Evolutionary conservation across 768 basidiomycete genomes (phyloP).

Genomic region (Boletus subcaerulescens): DNA sequence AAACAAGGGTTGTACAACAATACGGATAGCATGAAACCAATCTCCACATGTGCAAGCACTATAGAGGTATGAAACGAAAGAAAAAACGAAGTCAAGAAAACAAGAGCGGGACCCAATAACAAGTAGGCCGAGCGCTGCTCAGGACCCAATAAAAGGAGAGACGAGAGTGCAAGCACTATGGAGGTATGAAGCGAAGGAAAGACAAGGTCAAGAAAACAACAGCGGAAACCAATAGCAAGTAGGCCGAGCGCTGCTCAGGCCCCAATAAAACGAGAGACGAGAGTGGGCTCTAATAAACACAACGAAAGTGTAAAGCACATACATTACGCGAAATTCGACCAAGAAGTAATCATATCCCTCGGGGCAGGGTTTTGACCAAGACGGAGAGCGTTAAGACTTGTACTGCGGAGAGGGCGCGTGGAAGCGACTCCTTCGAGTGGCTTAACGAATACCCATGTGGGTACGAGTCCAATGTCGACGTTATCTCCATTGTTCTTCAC

Average conservation of each 20-base stretch:
- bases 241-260: not conserved
- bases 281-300: not conserved
- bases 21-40: not conserved
- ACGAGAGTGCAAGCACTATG: not conserved
- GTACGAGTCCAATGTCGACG: conserved; percentile 68
- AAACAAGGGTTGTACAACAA: not conserved
- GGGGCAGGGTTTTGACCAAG: conserved; percentile 35
- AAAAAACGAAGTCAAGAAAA: not conserved
- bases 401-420: conserved; percentile 61
- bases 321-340: conserved; percentile 38
- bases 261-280: not conserved
- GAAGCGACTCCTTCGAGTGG: conserved; percentile 56
- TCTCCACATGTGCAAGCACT: not conserved
- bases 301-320: not conserved
- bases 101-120: not conserved
- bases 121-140: not conserved
- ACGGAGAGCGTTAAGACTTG: conserved; percentile 49
- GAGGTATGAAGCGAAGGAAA: not conserved
- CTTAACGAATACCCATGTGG: conserved; percentile 74
- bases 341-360: conserved; percentile 54
- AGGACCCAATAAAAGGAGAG: not conserved
- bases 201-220: not conserved
- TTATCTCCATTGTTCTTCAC: conserved; percentile 30
- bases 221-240: not conserved
- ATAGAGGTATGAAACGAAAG: not conserved